Conservation (phyloP, 2,329 filamentous ascomycete species). For the Aspergillus neotritici region DNA sequence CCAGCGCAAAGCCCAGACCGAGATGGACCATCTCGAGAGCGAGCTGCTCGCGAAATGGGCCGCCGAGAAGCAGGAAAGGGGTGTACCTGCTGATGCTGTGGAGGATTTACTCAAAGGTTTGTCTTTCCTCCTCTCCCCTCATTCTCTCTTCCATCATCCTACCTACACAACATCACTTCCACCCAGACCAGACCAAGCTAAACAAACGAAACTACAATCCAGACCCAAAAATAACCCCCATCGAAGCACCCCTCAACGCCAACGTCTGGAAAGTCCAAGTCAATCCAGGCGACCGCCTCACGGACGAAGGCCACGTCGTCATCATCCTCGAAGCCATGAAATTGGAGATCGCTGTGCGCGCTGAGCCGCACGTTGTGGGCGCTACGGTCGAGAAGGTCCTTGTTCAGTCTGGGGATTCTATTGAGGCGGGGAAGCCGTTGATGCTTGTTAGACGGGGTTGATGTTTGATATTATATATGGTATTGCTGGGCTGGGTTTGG, state of each 20-base stretch:
- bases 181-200: too few relatives aligned
- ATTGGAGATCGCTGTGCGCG: constrained; percentile 48
- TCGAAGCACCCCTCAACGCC: constrained; percentile 44
- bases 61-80: constrained; percentile 43
- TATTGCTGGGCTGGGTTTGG: too few relatives aligned
- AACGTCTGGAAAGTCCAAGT: constrained; percentile 52
- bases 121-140: constrained; percentile 5
- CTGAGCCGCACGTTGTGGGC: constrained; percentile 23
- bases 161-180: too few relatives aligned
- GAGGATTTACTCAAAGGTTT: constrained; percentile 45
- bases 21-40: constrained; percentile 36
- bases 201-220: not conserved
- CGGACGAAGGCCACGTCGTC: constrained; percentile 38
- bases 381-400: constrained; percentile 36
- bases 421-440: constrained; percentile 32
- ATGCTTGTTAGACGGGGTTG: constrained; percentile 21
- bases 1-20: constrained; percentile 46
- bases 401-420: constrained; percentile 36
- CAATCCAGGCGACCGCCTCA: constrained; percentile 37
- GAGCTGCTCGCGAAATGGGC: constrained; percentile 34
- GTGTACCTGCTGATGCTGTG: constrained; percentile 47
- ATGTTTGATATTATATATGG: constrained; percentile 3
- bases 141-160: not conserved
- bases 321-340: constrained; percentile 54
- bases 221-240: constrained; percentile 33